Evolutionary conservation across 2,329 filamentous ascomycete genomes (phyloP).

Genomic region (Phialemoniopsis sp.): DNA sequence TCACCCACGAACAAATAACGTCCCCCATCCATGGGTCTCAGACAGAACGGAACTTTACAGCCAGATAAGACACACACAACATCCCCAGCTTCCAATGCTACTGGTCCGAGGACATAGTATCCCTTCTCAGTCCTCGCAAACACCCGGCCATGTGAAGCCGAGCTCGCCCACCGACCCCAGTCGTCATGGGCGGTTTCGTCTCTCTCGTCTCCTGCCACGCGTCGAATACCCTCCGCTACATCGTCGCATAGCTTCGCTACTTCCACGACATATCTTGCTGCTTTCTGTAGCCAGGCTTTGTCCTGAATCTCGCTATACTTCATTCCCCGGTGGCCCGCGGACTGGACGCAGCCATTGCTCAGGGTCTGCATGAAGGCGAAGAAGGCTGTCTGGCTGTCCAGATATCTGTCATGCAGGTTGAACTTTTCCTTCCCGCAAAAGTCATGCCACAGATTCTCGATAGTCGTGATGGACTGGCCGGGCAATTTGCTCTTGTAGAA

Average conservation of each 20-base stretch:
- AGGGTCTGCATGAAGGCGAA: slow-evolving; percentile 27
- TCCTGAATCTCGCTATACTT: not conserved
- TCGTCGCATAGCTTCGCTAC: slow-evolving; percentile 6
- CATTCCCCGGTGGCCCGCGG: not conserved
- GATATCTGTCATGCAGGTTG: slow-evolving; percentile 17
- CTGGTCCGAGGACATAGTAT: slow-evolving; percentile 26
- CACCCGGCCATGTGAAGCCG: slow-evolving; percentile 24
- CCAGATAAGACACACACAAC: slow-evolving; percentile 13
- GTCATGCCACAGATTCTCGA: slow-evolving; percentile 21
- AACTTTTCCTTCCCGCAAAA: slow-evolving; percentile 19
- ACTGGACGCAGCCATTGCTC: slow-evolving; percentile 21
- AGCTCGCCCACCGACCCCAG: slow-evolving; percentile 4
- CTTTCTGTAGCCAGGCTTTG: slow-evolving; percentile 22
- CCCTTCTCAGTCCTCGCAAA: slow-evolving; percentile 24
- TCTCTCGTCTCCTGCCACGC: slow-evolving; percentile 20
- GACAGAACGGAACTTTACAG: slow-evolving; percentile 12
- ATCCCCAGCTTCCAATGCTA: slow-evolving; percentile 9
- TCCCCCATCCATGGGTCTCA: slow-evolving; percentile 7
- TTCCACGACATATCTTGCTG: slow-evolving; percentile 24
- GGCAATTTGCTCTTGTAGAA: slow-evolving; percentile 16
- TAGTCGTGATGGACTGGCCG: slow-evolving; percentile 1
- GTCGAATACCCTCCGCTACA: slow-evolving; percentile 15
- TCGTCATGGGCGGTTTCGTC: not conserved
- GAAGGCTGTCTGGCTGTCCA: slow-evolving; percentile 19
- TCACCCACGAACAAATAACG: slow-evolving; percentile 4